Base-by-base conservation (phyloP, 1,284 basidiomycete species). In the Fomitopsis pinicola region DNA sequence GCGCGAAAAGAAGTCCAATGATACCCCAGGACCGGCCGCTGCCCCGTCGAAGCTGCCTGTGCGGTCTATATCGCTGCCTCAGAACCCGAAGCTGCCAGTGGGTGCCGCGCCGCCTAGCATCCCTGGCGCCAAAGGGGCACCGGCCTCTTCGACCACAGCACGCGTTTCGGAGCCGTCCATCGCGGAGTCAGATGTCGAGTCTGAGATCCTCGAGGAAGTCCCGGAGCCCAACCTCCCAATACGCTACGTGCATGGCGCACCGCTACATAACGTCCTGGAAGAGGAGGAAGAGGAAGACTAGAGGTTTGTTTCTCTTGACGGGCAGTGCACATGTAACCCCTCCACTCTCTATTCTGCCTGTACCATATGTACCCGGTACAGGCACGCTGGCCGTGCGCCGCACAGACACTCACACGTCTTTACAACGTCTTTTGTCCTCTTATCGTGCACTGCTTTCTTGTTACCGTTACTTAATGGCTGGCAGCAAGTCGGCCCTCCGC, bases 181-280 rank as follows among this genome's bases (percentile, higher is more conserved):
- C 42, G n/a, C 48, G 36, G 67, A 68, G 53, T 64, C 66, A 19
- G 63, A 64, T 58, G 59, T 58, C 46, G 69, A 69, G 54, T 64
- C 67, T 57, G 63, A 65, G 62, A 61, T 67, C 60, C 62, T 67
- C 61, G 63, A 64, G 54, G 67, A 66, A 56, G 67, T 72, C 45
- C 66, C 73, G 65, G 63, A 68, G 62, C 64, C 68, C 60, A 64
- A 67, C 59, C 62, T 71, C 38, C 92, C 92, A 6, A 83, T 77
- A 42, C 83, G 92, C 57, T 95, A 95, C 70, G 77, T 91, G 38
- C 93, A 95, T 70, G 94, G 94, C 40, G 91, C 91, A 30, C 93
- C 94, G 30, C 78, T 95, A 68, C 90, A 94, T 64, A 94, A 94
- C 67, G 91, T 94, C 36, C 35, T 91, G 56, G 92, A 94, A 71